Conservation (phyloP, 768 basidiomycete species). For the Epithele typhae region DNA sequence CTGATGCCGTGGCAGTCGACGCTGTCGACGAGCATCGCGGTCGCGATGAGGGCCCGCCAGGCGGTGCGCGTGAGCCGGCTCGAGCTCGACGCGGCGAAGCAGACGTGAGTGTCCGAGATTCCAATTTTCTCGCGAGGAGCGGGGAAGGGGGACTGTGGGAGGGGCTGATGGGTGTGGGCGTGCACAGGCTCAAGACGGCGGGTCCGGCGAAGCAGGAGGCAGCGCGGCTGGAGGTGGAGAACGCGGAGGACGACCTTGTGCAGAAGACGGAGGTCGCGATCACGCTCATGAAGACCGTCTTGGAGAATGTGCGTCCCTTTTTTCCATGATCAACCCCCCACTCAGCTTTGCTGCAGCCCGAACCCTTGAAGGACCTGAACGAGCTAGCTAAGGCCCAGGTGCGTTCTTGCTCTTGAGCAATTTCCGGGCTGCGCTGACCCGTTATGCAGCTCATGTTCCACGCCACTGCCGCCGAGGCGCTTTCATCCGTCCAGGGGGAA, state of each 20-base stretch:
- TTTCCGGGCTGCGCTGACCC: not conserved
- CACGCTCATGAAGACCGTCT: conserved; percentile 94
- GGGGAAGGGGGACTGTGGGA: too few relatives aligned
- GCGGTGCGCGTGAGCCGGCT: conserved; percentile 76
- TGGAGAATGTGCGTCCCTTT: conserved; percentile 80
- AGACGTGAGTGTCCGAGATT: conserved; percentile 53
- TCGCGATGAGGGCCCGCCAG: conserved; percentile 91
- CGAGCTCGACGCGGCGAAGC: conserved; percentile 89
- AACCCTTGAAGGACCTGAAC: conserved; percentile 91
- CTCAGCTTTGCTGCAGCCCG: conserved; percentile 54
- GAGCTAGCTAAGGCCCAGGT: conserved; percentile 90
- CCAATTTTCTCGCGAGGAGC: too few relatives aligned
- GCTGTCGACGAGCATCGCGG: conserved; percentile 72
- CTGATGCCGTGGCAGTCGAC: conserved; percentile 87
- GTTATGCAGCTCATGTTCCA: conserved; percentile 59
- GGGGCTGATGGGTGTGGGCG: not conserved
- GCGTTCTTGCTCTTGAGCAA: conserved; percentile 8
- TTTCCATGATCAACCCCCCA: not conserved
- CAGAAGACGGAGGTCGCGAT: conserved; percentile 98
- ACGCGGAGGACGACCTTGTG: conserved; percentile 92
- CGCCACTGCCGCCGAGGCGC: conserved; percentile 71
- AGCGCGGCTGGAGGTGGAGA: conserved; percentile 86
- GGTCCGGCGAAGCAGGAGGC: conserved; percentile 81
- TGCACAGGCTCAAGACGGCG: conserved; percentile 71
- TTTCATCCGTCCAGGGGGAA: conserved; percentile 82